Percentiles rank a stretch among this genome's conserved stretches.
phyloP scores from a whole-genome alignment of 2,329 filamentous ascomycete genomes.

The Colletotrichum sp. region DNA sequence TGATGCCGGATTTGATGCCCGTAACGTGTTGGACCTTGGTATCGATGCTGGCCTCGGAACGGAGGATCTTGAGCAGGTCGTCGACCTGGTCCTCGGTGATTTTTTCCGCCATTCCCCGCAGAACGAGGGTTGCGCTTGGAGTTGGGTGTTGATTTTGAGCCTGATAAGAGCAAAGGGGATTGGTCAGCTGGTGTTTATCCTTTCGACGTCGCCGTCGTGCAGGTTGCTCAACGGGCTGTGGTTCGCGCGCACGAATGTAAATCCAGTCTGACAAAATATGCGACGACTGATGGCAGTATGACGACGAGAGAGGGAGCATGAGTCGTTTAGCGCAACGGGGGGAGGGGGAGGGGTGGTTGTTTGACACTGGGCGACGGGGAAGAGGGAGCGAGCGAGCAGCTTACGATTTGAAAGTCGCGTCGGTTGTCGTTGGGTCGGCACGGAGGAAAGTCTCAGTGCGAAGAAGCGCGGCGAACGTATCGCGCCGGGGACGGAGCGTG shows the following conservation, averaged over 20 bases:
- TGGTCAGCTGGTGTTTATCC: not conserved
- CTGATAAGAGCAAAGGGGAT: not conserved
- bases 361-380: not conserved
- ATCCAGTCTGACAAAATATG: not conserved
- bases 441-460: constrained; percentile 9
- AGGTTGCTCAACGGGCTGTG: not conserved
- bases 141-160: not conserved
- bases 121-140: constrained; percentile 3
- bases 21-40: constrained; percentile 75
- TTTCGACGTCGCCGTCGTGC: not conserved
- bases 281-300: not conserved
- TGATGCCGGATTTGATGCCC: constrained; percentile 84
- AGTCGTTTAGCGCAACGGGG: constrained; percentile 6
- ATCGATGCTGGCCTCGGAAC: constrained; percentile 71
- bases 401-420: constrained; percentile 7
- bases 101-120: constrained; percentile 56
- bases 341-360: constrained; percentile 3
- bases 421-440: not conserved
- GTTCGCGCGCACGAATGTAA: not conserved
- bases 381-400: not conserved
- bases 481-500: not conserved
- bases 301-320: not conserved
- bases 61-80: constrained; percentile 56
- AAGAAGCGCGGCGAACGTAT: not conserved
- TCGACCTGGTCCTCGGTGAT: constrained; percentile 64